Evolutionary conservation across 352 stramenopile species (phyloP).

Genomic region (Phytophthora parvispora): DNA sequence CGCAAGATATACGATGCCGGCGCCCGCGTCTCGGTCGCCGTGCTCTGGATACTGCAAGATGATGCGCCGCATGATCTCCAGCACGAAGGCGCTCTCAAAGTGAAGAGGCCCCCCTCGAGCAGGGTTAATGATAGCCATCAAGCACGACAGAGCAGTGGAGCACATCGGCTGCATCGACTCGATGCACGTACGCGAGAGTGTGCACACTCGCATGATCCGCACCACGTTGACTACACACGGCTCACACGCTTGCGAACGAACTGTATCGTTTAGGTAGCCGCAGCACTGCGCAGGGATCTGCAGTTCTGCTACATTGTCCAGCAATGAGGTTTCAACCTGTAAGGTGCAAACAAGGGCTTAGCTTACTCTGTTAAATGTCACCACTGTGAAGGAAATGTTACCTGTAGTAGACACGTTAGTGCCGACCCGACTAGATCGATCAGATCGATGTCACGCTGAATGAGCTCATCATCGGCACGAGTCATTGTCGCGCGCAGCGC

Average conservation of each 20-base stretch:
- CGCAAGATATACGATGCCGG: constrained; percentile 80
- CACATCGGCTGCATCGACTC: constrained; percentile 63
- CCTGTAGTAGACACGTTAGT: constrained; percentile 80
- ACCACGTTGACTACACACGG: constrained; percentile 71
- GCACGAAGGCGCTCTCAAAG: constrained; percentile 68
- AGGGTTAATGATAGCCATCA: constrained; percentile 65
- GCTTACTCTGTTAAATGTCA: neutral
- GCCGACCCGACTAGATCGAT: constrained; percentile 82
- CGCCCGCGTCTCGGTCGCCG: constrained; percentile 60
- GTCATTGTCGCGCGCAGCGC: constrained; percentile 69
- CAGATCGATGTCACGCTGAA: constrained; percentile 73
- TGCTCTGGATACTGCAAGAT: constrained; percentile 78
- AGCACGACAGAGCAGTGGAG: constrained; percentile 64
- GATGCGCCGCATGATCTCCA: constrained; percentile 85
- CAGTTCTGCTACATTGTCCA: constrained; percentile 60
- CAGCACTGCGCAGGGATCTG: constrained; percentile 78
- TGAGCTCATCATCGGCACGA: constrained; percentile 70
- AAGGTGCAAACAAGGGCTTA: neutral
- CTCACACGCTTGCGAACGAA: constrained; percentile 70
- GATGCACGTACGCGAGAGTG: constrained; percentile 64
- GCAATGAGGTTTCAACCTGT: constrained; percentile 70
- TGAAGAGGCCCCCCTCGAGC: constrained; percentile 62
- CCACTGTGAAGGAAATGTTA: constrained; percentile 29
- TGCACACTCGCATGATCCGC: constrained; percentile 77
- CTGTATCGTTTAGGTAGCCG: constrained; percentile 72